phyloP scores from a whole-genome alignment of 2,329 filamentous ascomycete species.

The Fusarium citri region DNA sequence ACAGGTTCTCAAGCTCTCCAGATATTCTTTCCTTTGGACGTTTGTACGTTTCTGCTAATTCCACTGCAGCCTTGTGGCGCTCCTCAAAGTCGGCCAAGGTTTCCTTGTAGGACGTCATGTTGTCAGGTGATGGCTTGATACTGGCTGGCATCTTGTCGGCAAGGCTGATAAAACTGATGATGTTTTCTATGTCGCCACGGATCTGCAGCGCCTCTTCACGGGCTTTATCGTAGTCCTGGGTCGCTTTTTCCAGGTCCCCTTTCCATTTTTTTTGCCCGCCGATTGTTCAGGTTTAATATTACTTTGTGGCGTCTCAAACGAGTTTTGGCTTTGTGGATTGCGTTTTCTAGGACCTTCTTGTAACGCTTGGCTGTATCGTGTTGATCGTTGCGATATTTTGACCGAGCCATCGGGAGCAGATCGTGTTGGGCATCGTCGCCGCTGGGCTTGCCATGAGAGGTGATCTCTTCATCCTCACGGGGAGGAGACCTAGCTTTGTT shows the following conservation, averaged over 20 bases:
- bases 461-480: neutral
- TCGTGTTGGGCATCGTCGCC: neutral
- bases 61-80: too few relatives aligned
- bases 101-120: neutral
- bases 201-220: neutral
- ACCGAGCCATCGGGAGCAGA: neutral
- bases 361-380: neutral
- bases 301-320: neutral
- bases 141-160: neutral
- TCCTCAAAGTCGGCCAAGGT: too few relatives aligned
- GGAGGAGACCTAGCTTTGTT: neutral
- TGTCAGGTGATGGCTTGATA: neutral
- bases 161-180: neutral
- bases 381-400: neutral
- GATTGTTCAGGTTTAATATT: neutral
- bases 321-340: neutral
- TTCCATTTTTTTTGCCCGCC: neutral
- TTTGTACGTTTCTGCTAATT: neutral
- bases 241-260: neutral
- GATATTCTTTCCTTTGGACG: neutral
- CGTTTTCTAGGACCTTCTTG: neutral
- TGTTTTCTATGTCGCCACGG: neutral
- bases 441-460: neutral
- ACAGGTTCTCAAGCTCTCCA: neutral
- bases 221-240: neutral